Evolutionary conservation across 805 yeast genomes (phyloP), one percentile per base, ranked within the genome.

Genomic region (Monosporozyma unispora): DNA sequence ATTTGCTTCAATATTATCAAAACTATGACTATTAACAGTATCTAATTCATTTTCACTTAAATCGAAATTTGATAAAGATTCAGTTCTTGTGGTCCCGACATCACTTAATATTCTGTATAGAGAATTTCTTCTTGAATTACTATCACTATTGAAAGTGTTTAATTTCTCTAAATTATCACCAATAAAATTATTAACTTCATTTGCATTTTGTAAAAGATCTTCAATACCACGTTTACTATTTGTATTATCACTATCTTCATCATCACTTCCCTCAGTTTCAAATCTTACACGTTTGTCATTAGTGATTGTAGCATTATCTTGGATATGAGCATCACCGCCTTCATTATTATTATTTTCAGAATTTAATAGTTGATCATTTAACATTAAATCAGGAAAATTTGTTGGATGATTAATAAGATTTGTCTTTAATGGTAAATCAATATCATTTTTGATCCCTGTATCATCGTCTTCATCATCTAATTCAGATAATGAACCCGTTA

Each of bases 41-140:
- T 53, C 55, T n/a, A 50, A 35, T 4, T 48, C 33, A 31, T 48
- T 50, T 16, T 59, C 67, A 47, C 66, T 62, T 39, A 63, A 50
- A 27, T 60, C 61, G 44, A 63, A 63, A 46, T 62, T 63, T 10
- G 67, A 63, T 31, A 57, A 49, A 1, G 67, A 61, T 8, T 62
- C 66, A 1, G 61, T 55, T 9, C 52, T 42, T 3, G 56, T 48
- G 2, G 60, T 56, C 2, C 55, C 58, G 4, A 49, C 43, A 40
- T 57, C 57, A 45, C 60, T 58, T 45, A 50, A 45, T 18, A 51
- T 40, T 16, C 44, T 51, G 19, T 50, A 46, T 12, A 54, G 27
- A 21, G 47, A 52, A 18, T 23, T 25, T 28, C 48, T 47, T 16
- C 37, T 46, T 16, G 45, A 40, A 28, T 44, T 33, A 12, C 48